phyloP scores from a whole-genome alignment of 2,329 filamentous ascomycete genomes.

The Xenoacremonium recifei region DNA sequence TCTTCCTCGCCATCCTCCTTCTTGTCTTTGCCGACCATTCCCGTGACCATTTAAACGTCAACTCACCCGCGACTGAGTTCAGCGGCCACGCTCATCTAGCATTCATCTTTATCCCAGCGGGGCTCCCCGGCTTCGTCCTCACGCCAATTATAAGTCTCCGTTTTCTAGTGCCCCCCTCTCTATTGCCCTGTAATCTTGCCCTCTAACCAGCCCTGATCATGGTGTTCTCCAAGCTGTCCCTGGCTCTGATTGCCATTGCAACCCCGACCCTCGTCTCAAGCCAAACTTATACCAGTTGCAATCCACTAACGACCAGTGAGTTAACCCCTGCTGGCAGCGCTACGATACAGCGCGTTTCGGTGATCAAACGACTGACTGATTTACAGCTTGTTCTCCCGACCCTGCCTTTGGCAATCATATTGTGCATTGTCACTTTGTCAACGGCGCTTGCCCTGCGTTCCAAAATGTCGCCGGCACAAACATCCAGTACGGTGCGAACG shows the following conservation, averaged over 20 bases:
- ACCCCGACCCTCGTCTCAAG: conserved; percentile 14
- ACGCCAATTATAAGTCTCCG: no score
- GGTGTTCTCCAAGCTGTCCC: conserved; percentile 14
- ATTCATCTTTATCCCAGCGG: no score
- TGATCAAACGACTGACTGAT: conserved; percentile 2
- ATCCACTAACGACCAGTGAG: conserved; percentile 17
- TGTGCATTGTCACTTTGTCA: conserved; percentile 62
- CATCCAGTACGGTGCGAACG: conserved; percentile 25
- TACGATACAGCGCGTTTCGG: background rate
- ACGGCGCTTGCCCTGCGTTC: conserved; percentile 48
- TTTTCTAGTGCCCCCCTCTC: no score
- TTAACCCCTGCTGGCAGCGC: background rate
- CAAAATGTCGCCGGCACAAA: conserved; percentile 22
- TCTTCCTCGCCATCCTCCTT: no score
- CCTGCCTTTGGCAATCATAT: conserved; percentile 63
- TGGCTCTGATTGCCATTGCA: conserved; percentile 13
- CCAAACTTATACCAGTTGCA: conserved; percentile 20
- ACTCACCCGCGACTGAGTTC: no score
- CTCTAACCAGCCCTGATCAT: no score
- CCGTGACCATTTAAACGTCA: no score
- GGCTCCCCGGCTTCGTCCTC: no score
- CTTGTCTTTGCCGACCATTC: no score
- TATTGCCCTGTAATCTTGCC: no score
- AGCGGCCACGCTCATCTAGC: no score
- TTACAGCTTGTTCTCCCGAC: conserved; percentile 56